These are phyloP conservation scores for Leccinum variabile DNA, from an alignment of 1,284 basidiomycete species.

Conservation along the genomic window DNA sequence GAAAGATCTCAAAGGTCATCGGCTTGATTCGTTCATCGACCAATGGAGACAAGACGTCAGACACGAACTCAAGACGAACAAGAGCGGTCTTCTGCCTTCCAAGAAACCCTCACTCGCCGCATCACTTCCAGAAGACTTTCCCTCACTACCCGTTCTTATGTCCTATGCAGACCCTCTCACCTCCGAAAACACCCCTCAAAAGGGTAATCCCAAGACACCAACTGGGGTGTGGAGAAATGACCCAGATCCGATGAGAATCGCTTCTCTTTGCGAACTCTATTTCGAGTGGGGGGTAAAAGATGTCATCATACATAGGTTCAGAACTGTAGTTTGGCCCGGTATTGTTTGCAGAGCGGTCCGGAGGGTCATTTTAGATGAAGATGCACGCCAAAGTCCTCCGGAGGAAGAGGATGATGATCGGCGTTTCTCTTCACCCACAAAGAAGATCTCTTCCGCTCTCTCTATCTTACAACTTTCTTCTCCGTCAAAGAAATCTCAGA, in stretches of 20 bases:
- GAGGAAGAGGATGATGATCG: background rate
- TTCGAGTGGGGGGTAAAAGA: constrained; percentile 68
- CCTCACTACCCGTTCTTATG: constrained; percentile 64
- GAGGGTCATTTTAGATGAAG: constrained; percentile 45
- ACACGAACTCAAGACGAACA: constrained; percentile 72
- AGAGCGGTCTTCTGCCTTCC: constrained; percentile 54
- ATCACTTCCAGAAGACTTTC: constrained; percentile 62
- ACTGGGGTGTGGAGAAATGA: constrained; percentile 56
- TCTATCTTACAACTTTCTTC: constrained; percentile 21
- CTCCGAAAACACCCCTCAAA: constrained; percentile 55
- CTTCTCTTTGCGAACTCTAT: constrained; percentile 76
- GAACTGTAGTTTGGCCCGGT: constrained; percentile 74
- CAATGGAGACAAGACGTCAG: constrained; percentile 65
- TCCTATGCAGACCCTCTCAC: constrained; percentile 79
- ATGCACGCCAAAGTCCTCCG: constrained; percentile 5
- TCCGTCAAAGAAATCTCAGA: constrained; percentile 15
- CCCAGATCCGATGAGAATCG: constrained; percentile 71
- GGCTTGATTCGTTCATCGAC: constrained; percentile 55
- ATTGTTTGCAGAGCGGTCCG: constrained; percentile 65
- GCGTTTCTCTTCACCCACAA: constrained; percentile 20
- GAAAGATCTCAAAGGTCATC: constrained; percentile 44
- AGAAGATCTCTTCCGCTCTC: constrained; percentile 16
- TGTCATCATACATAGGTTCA: constrained; percentile 74
- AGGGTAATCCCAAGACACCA: constrained; percentile 32
- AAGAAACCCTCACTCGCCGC: constrained; percentile 64